These are phyloP conservation scores for Paecilomyces fulvus DNA, from an alignment of 2,329 filamentous ascomycete genomes.

Conservation along the genomic window DNA sequence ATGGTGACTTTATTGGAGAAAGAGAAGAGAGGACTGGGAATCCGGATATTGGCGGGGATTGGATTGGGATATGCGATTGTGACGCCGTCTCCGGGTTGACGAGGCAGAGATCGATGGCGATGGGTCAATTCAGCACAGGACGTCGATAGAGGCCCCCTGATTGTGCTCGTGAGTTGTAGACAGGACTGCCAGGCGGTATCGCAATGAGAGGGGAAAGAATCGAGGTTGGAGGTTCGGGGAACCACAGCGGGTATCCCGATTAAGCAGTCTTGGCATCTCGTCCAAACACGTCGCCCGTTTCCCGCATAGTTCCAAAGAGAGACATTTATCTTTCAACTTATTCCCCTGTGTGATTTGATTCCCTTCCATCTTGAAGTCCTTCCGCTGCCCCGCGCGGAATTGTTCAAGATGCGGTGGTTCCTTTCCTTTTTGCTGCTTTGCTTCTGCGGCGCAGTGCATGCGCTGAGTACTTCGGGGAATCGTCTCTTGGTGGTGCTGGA, in stretches of 20 bases:
- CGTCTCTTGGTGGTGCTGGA: conserved; percentile 81
- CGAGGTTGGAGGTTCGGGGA: conserved; percentile 21
- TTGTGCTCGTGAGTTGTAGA: neutral
- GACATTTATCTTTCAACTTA: conserved; percentile 10
- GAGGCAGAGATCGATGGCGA: conserved; percentile 5
- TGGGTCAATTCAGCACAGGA: neutral
- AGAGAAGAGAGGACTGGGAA: conserved; percentile 1
- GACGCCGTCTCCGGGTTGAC: conserved; percentile 7
- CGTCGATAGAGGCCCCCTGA: neutral
- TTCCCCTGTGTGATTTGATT: conserved; percentile 9
- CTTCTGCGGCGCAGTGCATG: conserved; percentile 47
- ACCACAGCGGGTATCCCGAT: conserved; percentile 11
- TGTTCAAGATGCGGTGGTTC: conserved; percentile 62
- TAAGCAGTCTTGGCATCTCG: conserved; percentile 28
- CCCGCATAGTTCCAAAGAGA: conserved; percentile 13
- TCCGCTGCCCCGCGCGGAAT: conserved; percentile 26
- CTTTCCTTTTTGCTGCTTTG: conserved; percentile 62
- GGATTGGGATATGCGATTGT: conserved; percentile 1
- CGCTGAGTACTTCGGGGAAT: conserved; percentile 69
- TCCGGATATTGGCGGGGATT: conserved; percentile 1
- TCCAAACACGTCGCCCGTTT: conserved; percentile 39
- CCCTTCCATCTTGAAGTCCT: conserved; percentile 9
- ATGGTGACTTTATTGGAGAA: conserved; percentile 23
- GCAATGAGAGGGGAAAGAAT: conserved; percentile 3
- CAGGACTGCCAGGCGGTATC: neutral